Evolutionary conservation across 306 rosid genomes (phyloP).

Genomic region (Casuarina cunninghamiana): DNA sequence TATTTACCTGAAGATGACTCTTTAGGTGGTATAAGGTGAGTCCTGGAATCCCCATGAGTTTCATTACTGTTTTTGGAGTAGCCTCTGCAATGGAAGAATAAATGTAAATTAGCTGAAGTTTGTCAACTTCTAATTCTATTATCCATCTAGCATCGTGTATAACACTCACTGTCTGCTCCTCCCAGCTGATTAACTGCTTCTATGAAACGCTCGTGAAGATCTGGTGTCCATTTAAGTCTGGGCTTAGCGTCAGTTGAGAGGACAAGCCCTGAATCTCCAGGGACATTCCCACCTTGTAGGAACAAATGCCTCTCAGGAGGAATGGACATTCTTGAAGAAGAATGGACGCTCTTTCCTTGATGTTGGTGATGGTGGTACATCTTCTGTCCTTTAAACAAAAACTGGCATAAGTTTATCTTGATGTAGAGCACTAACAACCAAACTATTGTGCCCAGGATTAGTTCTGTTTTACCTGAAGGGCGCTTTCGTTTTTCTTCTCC

Average conservation of each 20-base stretch:
- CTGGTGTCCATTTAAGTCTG: slow-evolving; percentile 85
- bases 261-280: slow-evolving; percentile 73
- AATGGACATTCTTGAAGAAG: slow-evolving; percentile 54
- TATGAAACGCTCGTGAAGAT: slow-evolving; percentile 79
- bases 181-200: slow-evolving; percentile 88
- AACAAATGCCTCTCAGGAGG: slow-evolving; percentile 74
- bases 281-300: slow-evolving; percentile 65
- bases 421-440: slow-evolving; percentile 19
- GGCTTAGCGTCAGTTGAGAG: slow-evolving; percentile 94
- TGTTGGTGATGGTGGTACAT: slow-evolving; percentile 68
- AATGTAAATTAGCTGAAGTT: slow-evolving; percentile 21
- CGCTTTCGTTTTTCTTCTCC: slow-evolving; percentile 18
- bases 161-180: slow-evolving; percentile 79
- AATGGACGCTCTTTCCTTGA: slow-evolving; percentile 53
- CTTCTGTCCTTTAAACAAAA: slow-evolving; percentile 23
- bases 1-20: slow-evolving; percentile 84
- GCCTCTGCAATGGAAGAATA: slow-evolving; percentile 60
- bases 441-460: slow-evolving; percentile 24
- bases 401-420: slow-evolving; percentile 19
- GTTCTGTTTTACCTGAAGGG: slow-evolving; percentile 30
- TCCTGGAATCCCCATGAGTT: slow-evolving; percentile 84
- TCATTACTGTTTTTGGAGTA: slow-evolving; percentile 86
- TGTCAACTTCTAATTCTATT: slow-evolving; percentile 1
- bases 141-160: neutral
- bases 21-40: slow-evolving; percentile 85